Percentiles rank a stretch among this genome's conserved stretches.
These are phyloP conservation scores for Onygenales sp. DNA, from an alignment of 2,329 filamentous ascomycete genomes.

Conservation along the genomic window DNA sequence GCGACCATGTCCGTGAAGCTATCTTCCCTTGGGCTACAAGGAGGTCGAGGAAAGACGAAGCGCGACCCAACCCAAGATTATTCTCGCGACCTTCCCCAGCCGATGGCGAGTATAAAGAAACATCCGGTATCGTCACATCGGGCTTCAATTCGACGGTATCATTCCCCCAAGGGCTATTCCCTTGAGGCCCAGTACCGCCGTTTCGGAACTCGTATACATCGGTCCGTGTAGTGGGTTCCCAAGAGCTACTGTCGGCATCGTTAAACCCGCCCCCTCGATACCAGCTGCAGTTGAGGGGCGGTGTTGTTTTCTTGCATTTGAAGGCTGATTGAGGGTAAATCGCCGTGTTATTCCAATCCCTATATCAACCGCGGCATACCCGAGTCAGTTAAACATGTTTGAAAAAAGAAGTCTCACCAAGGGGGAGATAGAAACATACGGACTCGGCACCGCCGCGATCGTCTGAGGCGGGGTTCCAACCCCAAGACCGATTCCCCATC, in stretches of 20 bases:
- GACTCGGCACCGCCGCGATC: constrained; percentile 1
- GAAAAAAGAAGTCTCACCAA: background rate
- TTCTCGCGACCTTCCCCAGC: background rate
- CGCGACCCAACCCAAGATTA: background rate
- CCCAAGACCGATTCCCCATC: constrained; percentile 5
- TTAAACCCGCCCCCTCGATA: constrained; percentile 3
- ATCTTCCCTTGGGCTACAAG: background rate
- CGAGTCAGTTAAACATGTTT: background rate
- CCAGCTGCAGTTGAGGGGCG: constrained; percentile 2
- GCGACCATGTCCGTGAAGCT: constrained; percentile 7
- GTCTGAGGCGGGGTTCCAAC: constrained; percentile 6
- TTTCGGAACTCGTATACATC: background rate
- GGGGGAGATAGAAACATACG: background rate
- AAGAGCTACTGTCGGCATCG: background rate
- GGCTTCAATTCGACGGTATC: constrained; percentile 4
- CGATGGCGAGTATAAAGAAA: constrained; percentile 4
- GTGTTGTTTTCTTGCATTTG: background rate
- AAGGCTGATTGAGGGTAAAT: background rate
- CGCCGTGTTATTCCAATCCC: constrained; percentile 7
- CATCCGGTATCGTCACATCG: background rate
- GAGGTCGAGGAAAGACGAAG: background rate
- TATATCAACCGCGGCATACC: background rate
- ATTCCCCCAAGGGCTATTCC: constrained; percentile 1
- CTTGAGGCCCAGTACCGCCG: background rate
- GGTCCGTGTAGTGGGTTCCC: background rate